Base-by-base conservation (phyloP, 176 grass and related monocot species). In the Hordeum marinum region DNA sequence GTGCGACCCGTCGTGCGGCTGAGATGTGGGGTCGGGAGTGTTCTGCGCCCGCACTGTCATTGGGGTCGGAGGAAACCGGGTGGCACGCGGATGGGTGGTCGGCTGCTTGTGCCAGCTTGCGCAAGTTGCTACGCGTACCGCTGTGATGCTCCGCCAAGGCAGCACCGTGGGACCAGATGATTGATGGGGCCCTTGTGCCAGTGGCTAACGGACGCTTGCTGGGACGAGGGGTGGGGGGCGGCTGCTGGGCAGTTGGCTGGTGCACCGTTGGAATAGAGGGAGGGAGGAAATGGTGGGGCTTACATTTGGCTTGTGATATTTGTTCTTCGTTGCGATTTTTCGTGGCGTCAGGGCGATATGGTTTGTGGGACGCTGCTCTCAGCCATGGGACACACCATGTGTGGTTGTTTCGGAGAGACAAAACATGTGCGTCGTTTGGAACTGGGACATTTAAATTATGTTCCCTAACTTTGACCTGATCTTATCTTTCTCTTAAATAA, bases 31-130 rank as follows among this genome's bases (percentile, higher is more conserved):
- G 2, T 18, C 54, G 54, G 54, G 20, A 7, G 20, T 9, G 54
- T 9, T 21, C 2, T 9, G 18, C 18, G 54, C 54, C 54, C 54
- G 20, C 20, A 21, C 20, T 21, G 54, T 63, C 25, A 25, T 62
- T 26, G 60, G 24, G 52, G 11, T 0, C 13, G 60, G 11, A 63
- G 60, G 4, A 2, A 63, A 1, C 54, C 54, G 42, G 17, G 48
- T 48, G 27, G 26, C 17, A 20, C 21, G 67, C 21, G 26, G 55
- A 42, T 8, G 80, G 65, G 63, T 59, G 82, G 72, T 14, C 64
- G 57, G 79, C 79, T 58, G 79, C 25, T 86, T 79, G 78, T 65
- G 79, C 79, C 88, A 82, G 72, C 71, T 66, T 78, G 72, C 32
- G 37, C 11, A 12, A 29, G 35, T 10, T 35, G 63, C 83, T 68